phyloP scores from a whole-genome alignment of 2,329 filamentous ascomycete genomes.

The Cladorrhinum sp. region DNA sequence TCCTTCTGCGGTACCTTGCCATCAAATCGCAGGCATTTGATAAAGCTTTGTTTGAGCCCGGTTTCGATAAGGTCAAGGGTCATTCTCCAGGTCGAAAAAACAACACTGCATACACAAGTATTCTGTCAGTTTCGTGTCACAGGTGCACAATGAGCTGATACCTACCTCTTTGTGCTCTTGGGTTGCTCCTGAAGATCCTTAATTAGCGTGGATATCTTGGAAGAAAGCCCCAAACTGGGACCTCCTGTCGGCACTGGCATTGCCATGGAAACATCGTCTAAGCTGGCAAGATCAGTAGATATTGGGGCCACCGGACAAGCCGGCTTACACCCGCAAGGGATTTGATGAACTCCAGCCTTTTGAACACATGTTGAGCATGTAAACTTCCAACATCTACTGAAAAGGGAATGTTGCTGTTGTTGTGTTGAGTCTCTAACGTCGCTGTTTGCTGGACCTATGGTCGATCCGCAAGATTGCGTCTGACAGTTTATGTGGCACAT shows the following conservation, averaged over 20 bases:
- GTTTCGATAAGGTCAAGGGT: slow-evolving; percentile 46
- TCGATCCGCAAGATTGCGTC: slow-evolving; percentile 27
- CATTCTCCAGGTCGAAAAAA: slow-evolving; percentile 51
- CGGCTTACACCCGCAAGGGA: slow-evolving; percentile 29
- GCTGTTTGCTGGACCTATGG: slow-evolving; percentile 26
- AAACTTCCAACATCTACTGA: slow-evolving; percentile 35
- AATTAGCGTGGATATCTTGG: background rate
- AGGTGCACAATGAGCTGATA: background rate
- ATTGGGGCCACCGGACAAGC: slow-evolving; percentile 28
- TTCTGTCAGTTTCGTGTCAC: slow-evolving; percentile 1
- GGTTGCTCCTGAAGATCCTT: background rate
- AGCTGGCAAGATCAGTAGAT: slow-evolving; percentile 21
- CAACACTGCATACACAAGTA: slow-evolving; percentile 35
- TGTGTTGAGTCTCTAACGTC: slow-evolving; percentile 21
- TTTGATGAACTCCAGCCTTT: background rate
- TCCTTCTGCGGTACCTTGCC: slow-evolving; percentile 44
- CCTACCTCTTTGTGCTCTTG: slow-evolving; percentile 36
- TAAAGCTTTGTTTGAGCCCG: slow-evolving; percentile 35
- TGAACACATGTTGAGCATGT: slow-evolving; percentile 33
- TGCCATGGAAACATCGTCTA: slow-evolving; percentile 26
- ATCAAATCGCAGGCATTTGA: slow-evolving; percentile 44
- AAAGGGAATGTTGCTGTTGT: slow-evolving; percentile 18
- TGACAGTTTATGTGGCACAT: slow-evolving; percentile 29
- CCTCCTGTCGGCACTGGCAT: background rate
- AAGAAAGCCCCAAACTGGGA: background rate